Percentiles rank a stretch among this genome's conserved stretches.
phyloP scores from a whole-genome alignment of 768 basidiomycete genomes.

The Sporobolomyces roseus region DNA sequence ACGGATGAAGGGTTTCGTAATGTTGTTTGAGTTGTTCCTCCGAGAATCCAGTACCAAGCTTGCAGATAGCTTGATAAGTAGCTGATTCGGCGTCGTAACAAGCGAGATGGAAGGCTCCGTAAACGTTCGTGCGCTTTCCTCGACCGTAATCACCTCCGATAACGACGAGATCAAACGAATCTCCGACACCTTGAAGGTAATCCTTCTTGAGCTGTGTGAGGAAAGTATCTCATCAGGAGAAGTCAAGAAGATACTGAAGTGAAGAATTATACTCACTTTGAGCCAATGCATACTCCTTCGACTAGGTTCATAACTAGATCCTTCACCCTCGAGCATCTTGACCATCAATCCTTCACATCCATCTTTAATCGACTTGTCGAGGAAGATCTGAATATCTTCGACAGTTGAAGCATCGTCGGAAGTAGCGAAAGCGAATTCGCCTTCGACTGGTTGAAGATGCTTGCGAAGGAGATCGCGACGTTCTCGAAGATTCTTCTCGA shows the following conservation, averaged over 20 bases:
- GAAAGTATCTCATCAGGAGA: background rate
- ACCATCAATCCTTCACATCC: constrained; percentile 99
- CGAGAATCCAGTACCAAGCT: constrained; percentile 96
- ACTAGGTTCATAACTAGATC: constrained; percentile 92
- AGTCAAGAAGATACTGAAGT: background rate
- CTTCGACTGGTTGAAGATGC: constrained; percentile 74
- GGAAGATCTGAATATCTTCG: constrained; percentile 89
- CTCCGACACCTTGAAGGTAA: constrained; percentile 91
- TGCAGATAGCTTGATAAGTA: constrained; percentile 95
- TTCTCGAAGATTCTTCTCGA: constrained; percentile 68
- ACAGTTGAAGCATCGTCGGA: constrained; percentile 81
- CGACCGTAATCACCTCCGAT: constrained; percentile 96
- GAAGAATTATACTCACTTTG: constrained; percentile 59
- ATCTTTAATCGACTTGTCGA: constrained; percentile 95
- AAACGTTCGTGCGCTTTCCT: constrained; percentile 94
- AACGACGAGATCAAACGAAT: constrained; percentile 96
- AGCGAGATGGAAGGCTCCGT: constrained; percentile 94
- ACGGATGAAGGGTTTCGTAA: constrained; percentile 72
- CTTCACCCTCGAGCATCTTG: constrained; percentile 91
- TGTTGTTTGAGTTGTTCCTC: constrained; percentile 81
- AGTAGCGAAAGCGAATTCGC: constrained; percentile 90
- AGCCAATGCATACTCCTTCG: constrained; percentile 95
- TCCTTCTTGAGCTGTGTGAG: constrained; percentile 85
- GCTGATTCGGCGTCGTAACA: constrained; percentile 94
- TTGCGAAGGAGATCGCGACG: constrained; percentile 71